Evolutionary conservation across 116 monocot genomes (phyloP), one percentile per base, ranked within the genome.

Genomic region (Phalaenopsis hybrid): DNA sequence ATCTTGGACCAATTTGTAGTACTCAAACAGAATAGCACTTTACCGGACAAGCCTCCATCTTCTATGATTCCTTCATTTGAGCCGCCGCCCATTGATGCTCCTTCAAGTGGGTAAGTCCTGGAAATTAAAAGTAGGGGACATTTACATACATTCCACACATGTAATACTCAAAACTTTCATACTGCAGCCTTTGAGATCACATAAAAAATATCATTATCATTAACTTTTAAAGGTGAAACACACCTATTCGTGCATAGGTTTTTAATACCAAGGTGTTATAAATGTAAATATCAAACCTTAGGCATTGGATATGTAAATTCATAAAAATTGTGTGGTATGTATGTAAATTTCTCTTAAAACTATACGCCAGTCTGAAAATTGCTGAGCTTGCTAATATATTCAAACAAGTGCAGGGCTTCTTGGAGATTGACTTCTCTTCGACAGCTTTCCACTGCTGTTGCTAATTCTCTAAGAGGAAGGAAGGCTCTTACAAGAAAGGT

Each of bases 401-500:
- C 72, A 37, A 41, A 41, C 28, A 57, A 46, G 23, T 18, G 52
- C 85, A 92, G 96, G 77, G 81, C 92, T 87, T 85, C 92, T 75
- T 87, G 88, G 87, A 89, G 94, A 51, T 84, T 96, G 28, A 88
- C 91, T 78, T 87, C 92, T n/a, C 88, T 96, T 37, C 85, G 88
- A 78, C 89, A 91, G 79, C 88, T 94, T 84, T 92, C 92, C 4
- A 77, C 79, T 46, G 81, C 85, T 76, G 88, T 87, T 82, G 83
- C 83, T 44, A 89, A 87, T 86, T 81, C 86, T 15, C 79, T 96
- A 33, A 86, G 96, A 59, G 79, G 87, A 59, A 89, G 83, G 83
- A 94, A 85, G 61, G 87, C 92, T 25, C 81, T 94, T 63, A 89
- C 88, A 20, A 81, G 89, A 46, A 96, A 96, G 94, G 96, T 86